Base-by-base conservation (phyloP, 768 basidiomycete genomes). In the Mycena rebaudengoi region DNA sequence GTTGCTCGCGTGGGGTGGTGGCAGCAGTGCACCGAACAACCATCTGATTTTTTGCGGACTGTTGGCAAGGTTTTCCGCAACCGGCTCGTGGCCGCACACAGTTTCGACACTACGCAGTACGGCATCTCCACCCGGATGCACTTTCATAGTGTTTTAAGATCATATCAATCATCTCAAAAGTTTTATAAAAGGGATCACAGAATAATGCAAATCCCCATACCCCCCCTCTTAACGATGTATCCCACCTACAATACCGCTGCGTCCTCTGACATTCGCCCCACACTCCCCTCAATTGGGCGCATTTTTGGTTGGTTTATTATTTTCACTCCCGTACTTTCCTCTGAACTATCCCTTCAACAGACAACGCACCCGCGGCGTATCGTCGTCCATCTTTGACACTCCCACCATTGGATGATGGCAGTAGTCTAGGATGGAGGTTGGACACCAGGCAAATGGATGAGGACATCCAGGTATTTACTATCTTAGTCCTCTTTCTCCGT, bases 251-350 rank as follows among this genome's bases (percentile, higher is more conserved):
- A 39, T 44, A 50, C 60, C 58, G 43, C 45, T 44, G 18, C 53
- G 40, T 20, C 49, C 28, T 50, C 40, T 5, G 67, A 68, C 45
- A 62, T 66, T 32, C 60, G 67, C 29, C 71, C 71, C 8, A 68
- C 70, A 18, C 65, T 72, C 23, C 71, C 71, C 16, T 72, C 71
- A 20, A 72, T 72, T 52, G 68, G 69, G 61, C 67, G 71, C 16
- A 72, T 72, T 18, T 70, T 72, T 16, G 70, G 68, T 69, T 13
- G 20, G 62, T 62, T 14, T 40, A n/a, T n/a, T n/a, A n/a, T 23
- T 23, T 16, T 18, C 25, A 5, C 35, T 5, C 21, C 11, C 20
- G 21, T 40, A 5, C 16, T n/a, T 5, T 20, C 28, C 16, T 53
- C 25, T 21, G 7, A 10, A 18, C 39, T 62, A 21, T 28, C 18